Evolutionary conservation across 108 stramenopile genomes (phyloP).

Genomic region (Cyclotella choctawhatcheeana): DNA sequence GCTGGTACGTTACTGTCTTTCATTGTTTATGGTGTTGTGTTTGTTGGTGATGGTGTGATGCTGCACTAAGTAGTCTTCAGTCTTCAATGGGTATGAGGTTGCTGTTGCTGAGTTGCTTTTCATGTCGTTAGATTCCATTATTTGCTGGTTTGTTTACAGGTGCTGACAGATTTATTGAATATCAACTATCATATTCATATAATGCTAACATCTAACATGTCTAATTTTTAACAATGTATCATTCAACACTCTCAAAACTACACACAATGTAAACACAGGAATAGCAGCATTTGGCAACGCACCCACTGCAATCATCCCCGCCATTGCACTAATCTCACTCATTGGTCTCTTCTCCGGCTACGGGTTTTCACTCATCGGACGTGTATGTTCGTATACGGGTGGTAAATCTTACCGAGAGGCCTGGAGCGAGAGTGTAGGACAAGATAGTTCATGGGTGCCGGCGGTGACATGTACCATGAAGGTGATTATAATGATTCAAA

Average conservation of each 20-base stretch:
- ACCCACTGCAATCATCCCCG: conserved; percentile 83
- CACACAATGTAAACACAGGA: conserved; percentile 47
- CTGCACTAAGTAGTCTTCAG: background rate
- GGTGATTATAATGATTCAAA: too few relatives aligned
- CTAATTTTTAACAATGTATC: too few relatives aligned
- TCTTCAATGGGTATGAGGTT: too few relatives aligned
- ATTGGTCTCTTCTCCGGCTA: conserved; percentile 87
- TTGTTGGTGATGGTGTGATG: background rate
- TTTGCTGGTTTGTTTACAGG: too few relatives aligned
- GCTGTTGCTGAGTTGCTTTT: too few relatives aligned
- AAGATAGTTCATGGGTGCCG: conserved; percentile 77
- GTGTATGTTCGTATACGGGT: conserved; percentile 72
- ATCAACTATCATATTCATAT: too few relatives aligned
- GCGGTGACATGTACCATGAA: conserved; percentile 77
- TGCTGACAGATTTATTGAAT: too few relatives aligned
- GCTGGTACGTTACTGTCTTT: conserved; percentile 54
- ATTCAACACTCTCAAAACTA: background rate
- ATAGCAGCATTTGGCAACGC: conserved; percentile 93
- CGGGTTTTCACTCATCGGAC: conserved; percentile 86
- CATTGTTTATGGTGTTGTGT: background rate
- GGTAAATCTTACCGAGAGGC: conserved; percentile 76
- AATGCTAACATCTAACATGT: too few relatives aligned
- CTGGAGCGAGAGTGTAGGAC: conserved; percentile 73
- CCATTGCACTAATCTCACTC: conserved; percentile 61
- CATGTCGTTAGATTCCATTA: too few relatives aligned